Base-by-base conservation (phyloP, 805 yeast species). In the Isabelozyma rhagii region DNA sequence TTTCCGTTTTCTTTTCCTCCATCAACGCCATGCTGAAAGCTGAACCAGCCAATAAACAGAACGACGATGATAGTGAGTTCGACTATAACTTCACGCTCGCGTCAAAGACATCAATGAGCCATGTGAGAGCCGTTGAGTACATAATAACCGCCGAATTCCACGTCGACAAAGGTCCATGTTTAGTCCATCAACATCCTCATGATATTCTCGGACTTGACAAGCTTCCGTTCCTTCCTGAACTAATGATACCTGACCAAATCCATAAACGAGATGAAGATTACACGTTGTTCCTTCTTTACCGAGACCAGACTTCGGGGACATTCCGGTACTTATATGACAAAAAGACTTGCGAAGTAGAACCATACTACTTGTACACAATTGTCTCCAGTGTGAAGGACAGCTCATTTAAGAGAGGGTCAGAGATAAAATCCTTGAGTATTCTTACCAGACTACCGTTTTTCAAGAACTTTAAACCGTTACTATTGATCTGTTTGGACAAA, bases 111-210 rank as follows among this genome's bases (percentile, higher is more conserved):
- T 31, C n/a, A 13, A 6, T 13, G 36, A 13, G 17, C 41, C 6
- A 39, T n/a, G 21, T 49, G 56, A 58, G 50, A 39, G 78, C 82
- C 56, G 79, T 80, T 13, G 80, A 79, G 47, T 85, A 75, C 59
- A 75, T 86, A 18, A 57, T 89, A 31, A 77, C 90, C 5, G 87
- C 93, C 1, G 92, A 87, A 66, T 91, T 90, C 63, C 94, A 90
- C 62, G 82, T 85, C 54, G 85, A 81, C 57, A 74, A 81, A 48
- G 97, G 97, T 0, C 85, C 94, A 0, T 71, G 80, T 4, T 67
- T 90, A 31, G 72, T 72, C 47, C 79, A 80, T 55, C 91, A 85
- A 64, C 46, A 73, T 47, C 70, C 70, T 2, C 39, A 47, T 17
- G 51, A 56, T 17, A 53, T 69, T 5, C 74, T 75, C 1, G 79